Evolutionary conservation across 495 filamentous ascomycete genomes (phyloP), one percentile per base, ranked within the genome.

Genomic region (Penicillium diatomitis): DNA sequence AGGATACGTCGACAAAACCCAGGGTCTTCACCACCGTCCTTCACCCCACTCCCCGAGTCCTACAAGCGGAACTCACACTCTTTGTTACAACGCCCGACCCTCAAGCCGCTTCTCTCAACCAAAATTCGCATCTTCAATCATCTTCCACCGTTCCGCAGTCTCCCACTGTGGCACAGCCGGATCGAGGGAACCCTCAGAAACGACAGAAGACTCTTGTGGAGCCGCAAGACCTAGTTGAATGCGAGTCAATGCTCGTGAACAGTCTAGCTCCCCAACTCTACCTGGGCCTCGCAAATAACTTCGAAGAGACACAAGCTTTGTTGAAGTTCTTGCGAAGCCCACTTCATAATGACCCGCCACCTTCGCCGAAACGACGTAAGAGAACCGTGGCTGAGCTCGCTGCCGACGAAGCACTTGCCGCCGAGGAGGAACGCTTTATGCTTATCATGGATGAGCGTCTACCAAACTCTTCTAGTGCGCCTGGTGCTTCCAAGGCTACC

Each of bases 331-430:
- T 94, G 58, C 72, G 78, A 42, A 83, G 89, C 67, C 84, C 89
- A 2, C 78, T 87, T 8, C 88, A 96, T 57, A 75, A 75, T 9
- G 76, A 84, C 46, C 74, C 80, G 32, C 82, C 87, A 32, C 91
- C 94, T 2, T 75, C 84, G 44, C 90, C 88, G 10, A 96, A 95
- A 72, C 80, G 81, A 28, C 78, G 94, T 49, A 97, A 99, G 75
- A 79, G 91, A 49, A 99, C 92, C 0, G 83, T 90, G 8, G 92
- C 94, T 5, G 90, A 99, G 57, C 76, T 96, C 64, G 91, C 86
- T 32, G 90, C 90, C 3, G 92, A 97, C 61, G 90, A 97, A 62
- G 90, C 92, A 0, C 70, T 87, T 49, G 88, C 88, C 5, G 90
- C 88, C 8, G 84, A 92, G 40, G 83, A 88, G 61, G 88, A 96